These are phyloP conservation scores for Petunia secreta DNA, from an alignment of 257 asterid genomes.

Conservation along the genomic window DNA sequence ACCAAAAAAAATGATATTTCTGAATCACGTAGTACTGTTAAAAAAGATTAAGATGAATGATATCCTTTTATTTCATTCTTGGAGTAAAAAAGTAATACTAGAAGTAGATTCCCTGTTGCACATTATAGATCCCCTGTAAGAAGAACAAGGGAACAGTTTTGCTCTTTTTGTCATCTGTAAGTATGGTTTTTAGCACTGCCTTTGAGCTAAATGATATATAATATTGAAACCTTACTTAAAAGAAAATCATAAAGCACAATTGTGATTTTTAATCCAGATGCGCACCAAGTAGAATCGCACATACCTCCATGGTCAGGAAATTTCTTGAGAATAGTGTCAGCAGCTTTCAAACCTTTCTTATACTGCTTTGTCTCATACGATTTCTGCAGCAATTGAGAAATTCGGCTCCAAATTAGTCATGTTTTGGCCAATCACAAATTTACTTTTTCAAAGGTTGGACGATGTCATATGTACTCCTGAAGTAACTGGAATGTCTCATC, in stretches of 20 bases:
- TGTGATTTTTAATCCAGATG: conserved; percentile 10
- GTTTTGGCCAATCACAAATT: background rate
- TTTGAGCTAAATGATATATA: no score
- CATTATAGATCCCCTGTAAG: no score
- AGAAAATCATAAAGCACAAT: background rate
- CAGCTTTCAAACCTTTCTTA: conserved; percentile 97
- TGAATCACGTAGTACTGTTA: background rate
- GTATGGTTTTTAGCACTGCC: no score
- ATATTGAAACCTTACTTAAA: no score
- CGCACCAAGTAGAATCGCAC: conserved; percentile 27
- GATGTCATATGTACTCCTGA: background rate
- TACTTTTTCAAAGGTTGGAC: background rate
- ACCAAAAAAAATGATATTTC: background rate
- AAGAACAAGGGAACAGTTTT: no score
- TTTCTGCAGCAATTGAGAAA: conserved; percentile 58
- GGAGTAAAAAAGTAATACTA: no score
- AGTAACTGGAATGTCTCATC: background rate
- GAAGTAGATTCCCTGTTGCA: no score
- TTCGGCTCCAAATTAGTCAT: background rate
- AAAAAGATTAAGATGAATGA: no score
- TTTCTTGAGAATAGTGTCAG: conserved; percentile 93
- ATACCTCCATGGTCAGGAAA: conserved; percentile 99
- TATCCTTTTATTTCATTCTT: no score
- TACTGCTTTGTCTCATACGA: conserved; percentile 97
- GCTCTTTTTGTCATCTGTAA: no score